These are phyloP conservation scores for Stephanodiscus triporus DNA, from an alignment of 108 stramenopile species.

Conservation along the genomic window DNA sequence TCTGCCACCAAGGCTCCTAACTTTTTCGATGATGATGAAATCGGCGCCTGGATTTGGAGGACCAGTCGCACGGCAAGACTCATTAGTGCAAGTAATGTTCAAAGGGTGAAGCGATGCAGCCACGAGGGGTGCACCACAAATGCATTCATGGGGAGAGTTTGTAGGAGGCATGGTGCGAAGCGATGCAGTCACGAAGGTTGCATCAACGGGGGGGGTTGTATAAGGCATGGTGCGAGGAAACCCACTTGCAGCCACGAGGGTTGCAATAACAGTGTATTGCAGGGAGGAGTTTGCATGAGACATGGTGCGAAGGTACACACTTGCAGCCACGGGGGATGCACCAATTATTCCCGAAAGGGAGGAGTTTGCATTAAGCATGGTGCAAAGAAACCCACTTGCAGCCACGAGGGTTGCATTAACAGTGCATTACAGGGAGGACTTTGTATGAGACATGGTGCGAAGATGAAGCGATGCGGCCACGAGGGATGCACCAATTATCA, in stretches of 20 bases:
- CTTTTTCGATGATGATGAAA: too few species aligned
- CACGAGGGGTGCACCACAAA: too few species aligned
- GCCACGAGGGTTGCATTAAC: constrained; percentile 3
- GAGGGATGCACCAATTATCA: not conserved
- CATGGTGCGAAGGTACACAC: not conserved
- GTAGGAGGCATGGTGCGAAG: too few species aligned
- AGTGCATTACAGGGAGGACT: not conserved
- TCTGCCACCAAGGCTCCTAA: too few species aligned
- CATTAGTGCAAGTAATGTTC: too few species aligned
- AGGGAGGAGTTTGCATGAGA: not conserved
- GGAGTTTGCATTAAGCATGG: constrained; percentile 12
- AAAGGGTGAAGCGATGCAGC: too few species aligned
- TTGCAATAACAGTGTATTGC: not conserved
- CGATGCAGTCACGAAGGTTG: too few species aligned
- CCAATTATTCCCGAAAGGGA: not conserved
- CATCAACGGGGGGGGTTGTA: too few species aligned
- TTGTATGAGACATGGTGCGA: constrained; percentile 7
- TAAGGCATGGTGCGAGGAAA: too few species aligned
- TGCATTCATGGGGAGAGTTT: too few species aligned
- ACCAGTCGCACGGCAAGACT: too few species aligned
- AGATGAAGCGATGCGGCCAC: not conserved
- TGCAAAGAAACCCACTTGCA: not conserved
- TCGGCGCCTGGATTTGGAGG: too few species aligned
- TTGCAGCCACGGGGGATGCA: constrained; percentile 2
- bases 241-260: not conserved